Base-by-base conservation (phyloP, 2,329 filamentous ascomycete species). In the Fusarium equiseti region DNA sequence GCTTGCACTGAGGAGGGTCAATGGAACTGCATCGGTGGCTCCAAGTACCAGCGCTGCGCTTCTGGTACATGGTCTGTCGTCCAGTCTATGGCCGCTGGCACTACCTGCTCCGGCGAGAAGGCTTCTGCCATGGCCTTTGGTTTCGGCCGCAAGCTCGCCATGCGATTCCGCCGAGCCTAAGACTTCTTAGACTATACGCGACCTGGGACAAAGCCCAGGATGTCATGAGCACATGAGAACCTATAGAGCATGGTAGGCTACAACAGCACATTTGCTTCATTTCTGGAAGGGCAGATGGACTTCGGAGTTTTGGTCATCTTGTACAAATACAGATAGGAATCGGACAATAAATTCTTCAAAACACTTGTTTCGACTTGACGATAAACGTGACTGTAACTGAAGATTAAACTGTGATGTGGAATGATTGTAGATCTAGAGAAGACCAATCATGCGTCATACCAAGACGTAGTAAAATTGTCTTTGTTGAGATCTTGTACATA, bases 41-140 rank as follows among this genome's bases (percentile, higher is more conserved):
- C 77, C 26, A 81, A 83, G 52, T 91, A 89, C 83, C 88, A 90
- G 79, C 87, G 88, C 59, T 91, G 89, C 72, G 88, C 87, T n/a
- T 85, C 83, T 16, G 88, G 88, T 8, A 71, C 77, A 57, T 91
- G 89, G 89, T 84, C 85, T 20, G 74, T 72, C 8, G 66, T 81
- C 42, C 81, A 86, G 63, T 72, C 78, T 38, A 83, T 90, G 83
- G 84, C 88, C 3, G 69, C 81, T 2, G 89, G 89, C 40, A 89
- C 86, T 16, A 78, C 79, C 29, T 91, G 89, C 78, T 68, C 77
- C 59, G 68, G 75, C 24, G 78, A 77, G 54, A 63, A 73, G 38
- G 63, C 60, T 22, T 69, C 75, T 22, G 57, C 69, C 20, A 75
- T 82, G 44, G 69, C 70, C 31, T 56, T 56, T 53, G 66, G 57